Evolutionary conservation across 306 rosid genomes (phyloP).

Genomic region (Lagenaria siceraria): DNA sequence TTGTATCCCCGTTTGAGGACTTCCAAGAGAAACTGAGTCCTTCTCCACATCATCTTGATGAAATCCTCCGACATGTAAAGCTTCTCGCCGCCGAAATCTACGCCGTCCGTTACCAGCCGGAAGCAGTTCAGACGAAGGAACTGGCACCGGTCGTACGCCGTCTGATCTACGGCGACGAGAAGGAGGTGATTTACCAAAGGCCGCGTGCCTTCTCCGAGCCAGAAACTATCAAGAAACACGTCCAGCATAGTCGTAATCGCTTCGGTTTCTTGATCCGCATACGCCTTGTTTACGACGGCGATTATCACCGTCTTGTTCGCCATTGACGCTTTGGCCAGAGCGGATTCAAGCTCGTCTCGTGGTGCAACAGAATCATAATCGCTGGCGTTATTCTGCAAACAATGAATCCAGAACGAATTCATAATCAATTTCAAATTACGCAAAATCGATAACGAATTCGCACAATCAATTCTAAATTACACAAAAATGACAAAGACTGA

Average conservation of each 20-base stretch:
- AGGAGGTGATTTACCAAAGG: slow-evolving; percentile 36
- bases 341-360: slow-evolving; percentile 31
- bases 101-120: slow-evolving; percentile 38
- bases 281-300: slow-evolving; percentile 48
- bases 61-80: slow-evolving; percentile 59
- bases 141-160: slow-evolving; percentile 48
- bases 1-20: slow-evolving; percentile 69
- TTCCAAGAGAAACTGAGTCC: slow-evolving; percentile 39
- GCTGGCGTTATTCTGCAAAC: neutral
- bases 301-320: slow-evolving; percentile 57
- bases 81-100: slow-evolving; percentile 49
- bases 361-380: neutral
- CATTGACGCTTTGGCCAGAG: slow-evolving; percentile 38
- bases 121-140: slow-evolving; percentile 42
- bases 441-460: neutral
- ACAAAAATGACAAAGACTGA: neutral
- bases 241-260: slow-evolving; percentile 54
- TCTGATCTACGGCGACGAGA: slow-evolving; percentile 53
- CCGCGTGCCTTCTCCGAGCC: slow-evolving; percentile 58
- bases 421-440: neutral
- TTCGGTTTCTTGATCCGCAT: slow-evolving; percentile 32
- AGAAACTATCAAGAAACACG: slow-evolving; percentile 51
- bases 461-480: neutral
- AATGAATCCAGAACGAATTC: neutral
- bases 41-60: slow-evolving; percentile 74